Base-by-base conservation (phyloP, 2,329 filamentous ascomycete species). In the Coniochaeta sp. region DNA sequence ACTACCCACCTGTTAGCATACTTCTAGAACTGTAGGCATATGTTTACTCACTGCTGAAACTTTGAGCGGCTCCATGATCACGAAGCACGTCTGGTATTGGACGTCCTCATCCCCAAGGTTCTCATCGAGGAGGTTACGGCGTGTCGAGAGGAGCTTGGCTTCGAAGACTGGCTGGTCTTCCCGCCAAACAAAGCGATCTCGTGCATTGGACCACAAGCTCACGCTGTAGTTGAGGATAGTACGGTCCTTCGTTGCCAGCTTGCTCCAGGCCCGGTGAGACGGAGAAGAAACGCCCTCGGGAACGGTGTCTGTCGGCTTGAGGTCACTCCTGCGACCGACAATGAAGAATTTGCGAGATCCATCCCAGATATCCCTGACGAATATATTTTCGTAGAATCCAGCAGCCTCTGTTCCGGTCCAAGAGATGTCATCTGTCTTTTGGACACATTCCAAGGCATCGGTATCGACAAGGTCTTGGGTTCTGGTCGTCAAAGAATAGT, bases 191-290 rank as follows among this genome's bases (percentile, higher is more conserved):
- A 81, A 70, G 40, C 75, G 77, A 19, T 74, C 64, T 59, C 84
- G 78, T 62, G 85, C 74, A 24, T 86, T 89, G 5, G 80, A 78
- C 74, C 84, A 93, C 19, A 93, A 77, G 70, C 90, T 96, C 66
- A 89, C 83, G 58, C 88, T 92, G 73, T 95, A 98, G 65, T 93
- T 88, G 63, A 93, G 82, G 64, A 98, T 96, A 59, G 83, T 88
- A 22, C 79, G 74, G 12, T 62, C 60, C 1, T 67, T 61, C 58
- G 71, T 64, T 61, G n/a, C 17, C 17, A 56, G 12, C 54, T 22
- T 56, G 54, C 70, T 67, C 72, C 78, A 77, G 32, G 74, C 61
- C 54, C 78, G 70, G 72, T 83, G 72, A 72, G 70, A 66, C 62
- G 81, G 71, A 66, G 74, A 74, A 4, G 80, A 80, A 17, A 82